Conservation (phyloP, 2,329 filamentous ascomycete genomes). For the Waltergamsia citrina region DNA sequence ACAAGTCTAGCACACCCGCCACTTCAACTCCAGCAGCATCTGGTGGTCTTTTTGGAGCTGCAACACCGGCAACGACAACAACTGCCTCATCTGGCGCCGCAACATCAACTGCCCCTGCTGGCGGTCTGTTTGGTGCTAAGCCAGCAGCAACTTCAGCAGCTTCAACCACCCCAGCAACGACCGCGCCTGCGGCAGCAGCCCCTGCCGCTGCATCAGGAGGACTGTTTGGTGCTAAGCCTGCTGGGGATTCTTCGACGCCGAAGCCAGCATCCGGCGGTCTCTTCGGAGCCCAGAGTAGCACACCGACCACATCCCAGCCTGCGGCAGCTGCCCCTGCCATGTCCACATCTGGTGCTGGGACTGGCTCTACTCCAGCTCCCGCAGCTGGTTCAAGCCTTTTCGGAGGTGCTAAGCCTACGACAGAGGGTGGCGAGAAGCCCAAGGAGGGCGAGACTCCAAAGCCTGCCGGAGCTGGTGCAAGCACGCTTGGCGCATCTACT, state of each 20-base stretch:
- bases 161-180: too few relatives aligned
- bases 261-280: background rate
- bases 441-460: constrained; percentile 12
- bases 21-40: constrained; percentile 13
- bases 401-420: constrained; percentile 11
- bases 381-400: constrained; percentile 12
- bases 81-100: constrained; percentile 7
- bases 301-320: constrained; percentile 16
- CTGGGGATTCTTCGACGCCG: background rate
- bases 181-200: constrained; percentile 4
- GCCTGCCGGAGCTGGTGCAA: constrained; percentile 20
- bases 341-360: constrained; percentile 19
- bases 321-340: constrained; percentile 14
- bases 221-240: constrained; percentile 2
- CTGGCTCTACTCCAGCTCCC: constrained; percentile 22
- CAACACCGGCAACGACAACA: constrained; percentile 6
- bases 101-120: background rate
- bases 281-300: constrained; percentile 7
- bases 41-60: constrained; percentile 12
- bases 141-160: background rate
- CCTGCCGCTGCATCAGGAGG: constrained; percentile 9
- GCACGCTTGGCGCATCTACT: constrained; percentile 60
- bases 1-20: constrained; percentile 6
- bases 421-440: constrained; percentile 11
- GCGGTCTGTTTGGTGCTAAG: constrained; percentile 2